Base-by-base conservation (phyloP, 139 green algal genomes). In the Deuterostichococcus epilithicus region DNA sequence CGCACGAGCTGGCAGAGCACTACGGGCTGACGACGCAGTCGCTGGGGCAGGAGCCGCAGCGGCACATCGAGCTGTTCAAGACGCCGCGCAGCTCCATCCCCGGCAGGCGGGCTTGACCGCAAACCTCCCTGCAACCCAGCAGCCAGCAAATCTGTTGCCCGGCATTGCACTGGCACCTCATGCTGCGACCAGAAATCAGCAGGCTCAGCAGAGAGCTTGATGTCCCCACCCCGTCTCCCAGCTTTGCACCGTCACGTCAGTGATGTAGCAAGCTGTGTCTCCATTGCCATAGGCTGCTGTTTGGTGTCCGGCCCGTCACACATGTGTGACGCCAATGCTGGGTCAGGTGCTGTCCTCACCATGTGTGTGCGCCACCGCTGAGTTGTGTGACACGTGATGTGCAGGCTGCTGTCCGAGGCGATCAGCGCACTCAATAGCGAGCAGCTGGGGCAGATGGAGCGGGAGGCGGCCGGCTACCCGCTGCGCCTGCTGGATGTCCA, bases 11-110 rank as follows among this genome's bases (percentile, higher is more conserved):
- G 63, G 86, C 88, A 1, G 76, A 83, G 65, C 80, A 87, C 37
- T 94, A 90, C 66, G 89, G 87, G 1, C 60, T 94, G 1, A 78
- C 85, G 25, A 88, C 78, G 0, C 68, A 75, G 42, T 80, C 72
- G 23, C 72, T 72, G 23, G 90, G 88, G 35, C 42, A 69, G 23
- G 87, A 91, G 73, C 87, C 87, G 1, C 39, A 66, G 10, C 75
- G 87, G 28, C 73, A 74, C 44, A 74, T 91, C 28, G 69, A 87
- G 76, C 71, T 92, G 30, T 90, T 91, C 78, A 91, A 88, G 73
- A 82, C 79, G 35, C 66, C 72, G 38, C 39, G n/a, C 33, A 25
- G 35, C 22, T 63, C 52, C 52, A 63, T 63, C 20, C 52, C 52
- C 20, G 52, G 52, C 52, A 63, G 52, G 52, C 10, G 42, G 72